These are phyloP conservation scores for Litsea cubeba DNA, from an alignment of 164 flowering plant species.

Conservation along the genomic window DNA sequence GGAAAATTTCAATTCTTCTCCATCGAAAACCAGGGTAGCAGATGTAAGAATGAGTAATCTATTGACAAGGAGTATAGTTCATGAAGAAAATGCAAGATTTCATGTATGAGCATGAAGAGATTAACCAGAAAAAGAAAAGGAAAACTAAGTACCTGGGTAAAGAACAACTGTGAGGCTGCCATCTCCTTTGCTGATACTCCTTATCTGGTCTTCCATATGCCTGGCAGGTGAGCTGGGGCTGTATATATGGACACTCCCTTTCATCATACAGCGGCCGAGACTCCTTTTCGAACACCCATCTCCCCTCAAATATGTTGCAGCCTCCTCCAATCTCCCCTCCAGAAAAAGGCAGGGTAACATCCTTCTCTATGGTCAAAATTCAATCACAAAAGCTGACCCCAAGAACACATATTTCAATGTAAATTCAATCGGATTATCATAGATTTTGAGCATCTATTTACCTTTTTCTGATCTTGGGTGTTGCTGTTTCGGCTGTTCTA, in stretches of 20 bases:
- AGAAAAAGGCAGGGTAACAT: slow-evolving; percentile 35
- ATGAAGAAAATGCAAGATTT: too few relatives aligned
- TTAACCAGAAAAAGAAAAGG: too few relatives aligned
- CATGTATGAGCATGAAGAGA: background rate
- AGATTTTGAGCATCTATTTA: slow-evolving; percentile 11
- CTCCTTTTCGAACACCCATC: slow-evolving; percentile 69
- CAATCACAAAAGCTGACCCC: background rate
- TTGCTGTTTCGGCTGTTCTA: background rate
- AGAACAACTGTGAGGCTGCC: slow-evolving; percentile 80
- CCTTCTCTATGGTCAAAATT: slow-evolving; percentile 1
- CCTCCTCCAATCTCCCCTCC: slow-evolving; percentile 31
- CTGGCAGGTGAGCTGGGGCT: slow-evolving; percentile 80
- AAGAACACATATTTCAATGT: background rate
- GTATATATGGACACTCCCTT: slow-evolving; percentile 79
- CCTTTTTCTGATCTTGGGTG: slow-evolving; percentile 25
- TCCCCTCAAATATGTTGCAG: slow-evolving; percentile 66
- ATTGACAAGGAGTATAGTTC: too few relatives aligned
- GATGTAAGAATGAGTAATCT: too few relatives aligned
- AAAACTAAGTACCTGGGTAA: slow-evolving; percentile 50
- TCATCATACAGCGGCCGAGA: slow-evolving; percentile 60
- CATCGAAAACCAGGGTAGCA: too few relatives aligned
- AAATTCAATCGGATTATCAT: background rate
- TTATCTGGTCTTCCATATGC: slow-evolving; percentile 77
- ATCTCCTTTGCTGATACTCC: slow-evolving; percentile 68
- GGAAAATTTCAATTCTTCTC: too few relatives aligned